phyloP scores from a whole-genome alignment of 139 green algal species.

The Astrephomene gubernaculifera region DNA sequence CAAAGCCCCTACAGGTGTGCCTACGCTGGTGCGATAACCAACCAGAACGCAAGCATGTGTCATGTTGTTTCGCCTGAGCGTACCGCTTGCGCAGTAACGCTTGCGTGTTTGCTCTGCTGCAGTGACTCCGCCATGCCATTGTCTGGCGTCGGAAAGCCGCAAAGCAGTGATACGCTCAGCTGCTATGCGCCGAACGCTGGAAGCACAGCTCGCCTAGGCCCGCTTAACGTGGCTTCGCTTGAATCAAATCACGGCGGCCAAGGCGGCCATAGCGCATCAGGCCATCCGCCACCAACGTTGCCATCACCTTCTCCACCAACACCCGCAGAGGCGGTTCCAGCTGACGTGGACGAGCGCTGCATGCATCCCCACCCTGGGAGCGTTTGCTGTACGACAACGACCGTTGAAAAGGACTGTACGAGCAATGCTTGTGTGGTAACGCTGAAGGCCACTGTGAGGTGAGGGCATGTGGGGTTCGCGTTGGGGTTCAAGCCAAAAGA shows the following conservation, averaged over 20 bases:
- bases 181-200: too few relatives aligned
- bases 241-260: neutral
- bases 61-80: too few relatives aligned
- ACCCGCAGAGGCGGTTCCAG: neutral
- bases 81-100: too few relatives aligned
- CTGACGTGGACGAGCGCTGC: constrained; percentile 28
- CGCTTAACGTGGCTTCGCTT: too few relatives aligned
- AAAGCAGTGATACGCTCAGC: neutral
- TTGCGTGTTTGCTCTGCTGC: too few relatives aligned
- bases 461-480: neutral
- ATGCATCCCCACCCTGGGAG: neutral
- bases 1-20: neutral
- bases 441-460: constrained; percentile 51
- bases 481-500: neutral
- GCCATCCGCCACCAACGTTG: neutral
- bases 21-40: neutral
- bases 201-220: too few relatives aligned
- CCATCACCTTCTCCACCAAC: neutral
- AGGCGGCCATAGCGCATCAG: neutral
- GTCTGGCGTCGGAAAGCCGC: too few relatives aligned
- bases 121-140: too few relatives aligned
- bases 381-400: constrained; percentile 58
- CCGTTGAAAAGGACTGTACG: constrained; percentile 26
- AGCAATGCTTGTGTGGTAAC: constrained; percentile 32
- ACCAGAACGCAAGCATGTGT: too few relatives aligned